Percentiles rank a stretch among this genome's conserved stretches.
Conservation (phyloP, 2,329 filamentous ascomycete species). For the Claviceps sp. region DNA sequence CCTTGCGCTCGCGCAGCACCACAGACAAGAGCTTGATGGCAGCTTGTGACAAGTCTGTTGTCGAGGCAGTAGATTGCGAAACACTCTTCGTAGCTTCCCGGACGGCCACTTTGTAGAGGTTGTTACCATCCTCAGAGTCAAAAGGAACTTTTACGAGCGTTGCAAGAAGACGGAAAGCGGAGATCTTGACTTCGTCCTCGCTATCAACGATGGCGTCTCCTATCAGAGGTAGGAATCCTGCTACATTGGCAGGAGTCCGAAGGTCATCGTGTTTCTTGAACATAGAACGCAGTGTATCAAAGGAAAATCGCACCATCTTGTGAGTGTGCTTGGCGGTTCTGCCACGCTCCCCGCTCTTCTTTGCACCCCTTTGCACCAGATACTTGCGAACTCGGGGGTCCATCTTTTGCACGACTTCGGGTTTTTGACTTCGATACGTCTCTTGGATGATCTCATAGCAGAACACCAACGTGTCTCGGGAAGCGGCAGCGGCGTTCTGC, state of each 20-base stretch:
- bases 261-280: slow-evolving; percentile 75
- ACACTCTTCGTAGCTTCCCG: slow-evolving; percentile 76
- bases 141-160: slow-evolving; percentile 78
- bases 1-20: slow-evolving; percentile 67
- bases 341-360: slow-evolving; percentile 58
- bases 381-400: slow-evolving; percentile 58
- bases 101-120: slow-evolving; percentile 61
- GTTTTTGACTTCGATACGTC: slow-evolving; percentile 55
- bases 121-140: slow-evolving; percentile 51
- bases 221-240: slow-evolving; percentile 77
- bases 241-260: slow-evolving; percentile 64
- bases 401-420: slow-evolving; percentile 36
- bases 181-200: slow-evolving; percentile 87
- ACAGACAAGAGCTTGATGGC: slow-evolving; percentile 79
- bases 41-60: slow-evolving; percentile 73
- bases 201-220: slow-evolving; percentile 74
- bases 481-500: slow-evolving; percentile 66
- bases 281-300: slow-evolving; percentile 78
- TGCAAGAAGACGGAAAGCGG: slow-evolving; percentile 72
- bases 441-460: slow-evolving; percentile 90
- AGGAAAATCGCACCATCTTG: slow-evolving; percentile 76
- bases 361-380: slow-evolving; percentile 66
- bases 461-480: slow-evolving; percentile 76
- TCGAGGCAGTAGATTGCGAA: slow-evolving; percentile 62
- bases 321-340: slow-evolving; percentile 67